Base-by-base conservation (phyloP, 1,284 basidiomycete species). In the Boletellus sp. region DNA sequence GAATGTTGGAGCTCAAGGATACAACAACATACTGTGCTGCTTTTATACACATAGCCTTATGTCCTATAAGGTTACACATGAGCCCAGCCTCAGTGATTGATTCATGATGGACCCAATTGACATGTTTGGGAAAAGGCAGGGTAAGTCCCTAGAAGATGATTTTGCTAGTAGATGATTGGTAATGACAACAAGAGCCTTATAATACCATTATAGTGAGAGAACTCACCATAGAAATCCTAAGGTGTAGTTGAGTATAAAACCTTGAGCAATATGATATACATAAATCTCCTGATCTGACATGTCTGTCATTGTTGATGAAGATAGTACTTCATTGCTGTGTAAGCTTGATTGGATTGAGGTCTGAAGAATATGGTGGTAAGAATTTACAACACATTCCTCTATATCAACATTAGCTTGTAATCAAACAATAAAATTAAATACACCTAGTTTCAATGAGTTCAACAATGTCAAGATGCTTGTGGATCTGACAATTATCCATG, bases 181-280 rank as follows among this genome's bases (percentile, higher is more conserved):
- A n/a, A n/a, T n/a, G n/a, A n/a, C n/a, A n/a, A n/a, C n/a, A n/a
- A n/a, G n/a, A n/a, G n/a, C n/a, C n/a, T n/a, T n/a, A n/a, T n/a
- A n/a, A n/a, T n/a, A n/a, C n/a, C n/a, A n/a, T n/a, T n/a, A 44
- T 45, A 53, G 21, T 44, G 21, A 2, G 19, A 16, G 8, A 21
- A 54, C 45, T 42, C 53, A 1, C 53, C 42, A 41, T 39, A 48
- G 12, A 21, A 11, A 22, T 54, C 45, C 0, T 47, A 13, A 8
- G 30, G 24, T 5, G 58, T 57, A 16, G 59, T 48, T 0, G 42
- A 15, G 44, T 54, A 50, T 4, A 64, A n/a, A 1, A 58, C 51
- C 10, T 52, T 42, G 22, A 59, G 50, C 0, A 63, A 46, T 4
- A 46, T 59, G 3, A 56, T 13, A n/a, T n/a, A n/a, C n/a, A 26